Evolutionary conservation across 306 rosid genomes (phyloP).

Genomic region (Quercus variabilis): DNA sequence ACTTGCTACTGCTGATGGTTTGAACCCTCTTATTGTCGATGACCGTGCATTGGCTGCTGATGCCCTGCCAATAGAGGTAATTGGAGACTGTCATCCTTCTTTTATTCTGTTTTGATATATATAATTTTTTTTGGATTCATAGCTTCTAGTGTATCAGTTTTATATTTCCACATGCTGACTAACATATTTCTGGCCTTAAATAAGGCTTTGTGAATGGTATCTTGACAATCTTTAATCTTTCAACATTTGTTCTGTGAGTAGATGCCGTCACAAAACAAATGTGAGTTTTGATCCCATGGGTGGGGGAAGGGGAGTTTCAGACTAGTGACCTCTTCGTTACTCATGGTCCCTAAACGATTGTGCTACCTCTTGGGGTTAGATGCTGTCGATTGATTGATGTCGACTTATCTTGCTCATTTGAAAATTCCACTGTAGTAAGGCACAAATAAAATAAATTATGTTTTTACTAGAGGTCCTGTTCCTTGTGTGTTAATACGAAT

Average conservation of each 20-base stretch:
- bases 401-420: neutral
- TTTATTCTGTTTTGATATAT: neutral
- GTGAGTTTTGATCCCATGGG: too few species aligned
- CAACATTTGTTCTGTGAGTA: neutral
- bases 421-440: neutral
- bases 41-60: conserved; percentile 72
- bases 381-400: neutral
- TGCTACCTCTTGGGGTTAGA: neutral
- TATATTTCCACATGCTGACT: neutral
- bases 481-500: neutral
- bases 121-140: neutral
- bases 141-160: neutral
- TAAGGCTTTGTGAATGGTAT: neutral
- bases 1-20: conserved; percentile 86
- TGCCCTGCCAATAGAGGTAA: conserved; percentile 77
- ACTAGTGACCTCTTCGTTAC: too few species aligned
- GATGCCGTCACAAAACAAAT: neutral
- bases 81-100: neutral
- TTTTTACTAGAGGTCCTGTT: neutral
- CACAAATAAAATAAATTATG: neutral
- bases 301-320: too few species aligned
- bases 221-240: neutral
- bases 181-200: neutral
- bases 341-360: too few species aligned
- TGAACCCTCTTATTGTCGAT: conserved; percentile 77